phyloP scores from a whole-genome alignment of 108 stramenopile genomes.

The Asterionellopsis glacialis region DNA sequence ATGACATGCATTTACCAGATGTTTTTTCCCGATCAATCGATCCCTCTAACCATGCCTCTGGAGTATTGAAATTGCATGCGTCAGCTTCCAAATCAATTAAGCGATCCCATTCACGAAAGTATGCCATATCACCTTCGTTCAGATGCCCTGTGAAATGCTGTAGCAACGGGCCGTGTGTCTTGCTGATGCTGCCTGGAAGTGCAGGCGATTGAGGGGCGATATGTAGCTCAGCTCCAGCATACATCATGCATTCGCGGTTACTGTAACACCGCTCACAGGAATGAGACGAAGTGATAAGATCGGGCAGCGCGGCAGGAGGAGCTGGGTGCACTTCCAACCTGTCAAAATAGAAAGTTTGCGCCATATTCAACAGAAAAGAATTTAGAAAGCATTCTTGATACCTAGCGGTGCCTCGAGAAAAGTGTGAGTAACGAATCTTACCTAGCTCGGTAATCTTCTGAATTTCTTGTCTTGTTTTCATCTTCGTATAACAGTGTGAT shows the following conservation, averaged over 20 bases:
- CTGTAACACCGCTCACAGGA: constrained; percentile 71
- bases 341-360: not conserved
- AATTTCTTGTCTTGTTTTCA: constrained; percentile 18
- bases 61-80: constrained; percentile 21
- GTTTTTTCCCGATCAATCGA: constrained; percentile 50
- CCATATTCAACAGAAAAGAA: not conserved
- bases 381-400: constrained; percentile 5
- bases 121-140: constrained; percentile 47
- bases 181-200: constrained; percentile 2
- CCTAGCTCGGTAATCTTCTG: not conserved
- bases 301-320: constrained; percentile 50
- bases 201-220: not conserved
- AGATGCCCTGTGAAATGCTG: constrained; percentile 71
- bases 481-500: constrained; percentile 48
- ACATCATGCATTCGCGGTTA: constrained; percentile 84
- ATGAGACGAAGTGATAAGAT: constrained; percentile 33
- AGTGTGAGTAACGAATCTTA: not conserved
- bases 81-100: constrained; percentile 81
- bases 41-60: constrained; percentile 58
- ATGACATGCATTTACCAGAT: constrained; percentile 63
- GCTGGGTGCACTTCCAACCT: constrained; percentile 27
- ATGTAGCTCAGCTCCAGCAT: constrained; percentile 43
- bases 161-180: constrained; percentile 46
- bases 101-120: constrained; percentile 85
- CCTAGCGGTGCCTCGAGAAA: not conserved